Conservation (phyloP, 306 rosid species). For the Cucumis cinereus region DNA sequence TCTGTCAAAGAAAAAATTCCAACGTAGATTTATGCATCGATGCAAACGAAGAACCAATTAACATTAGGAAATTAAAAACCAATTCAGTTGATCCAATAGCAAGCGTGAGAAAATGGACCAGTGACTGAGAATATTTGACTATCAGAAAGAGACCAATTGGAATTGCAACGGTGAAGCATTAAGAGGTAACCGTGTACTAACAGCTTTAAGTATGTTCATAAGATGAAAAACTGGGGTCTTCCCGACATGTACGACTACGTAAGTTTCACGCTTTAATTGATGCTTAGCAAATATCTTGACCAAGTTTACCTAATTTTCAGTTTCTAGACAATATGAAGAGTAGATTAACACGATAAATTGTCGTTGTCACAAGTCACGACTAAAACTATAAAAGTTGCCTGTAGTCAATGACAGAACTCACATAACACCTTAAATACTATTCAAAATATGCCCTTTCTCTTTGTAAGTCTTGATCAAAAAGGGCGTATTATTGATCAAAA, state of each 20-base stretch:
- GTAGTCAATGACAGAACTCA: background rate
- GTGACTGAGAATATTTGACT: background rate
- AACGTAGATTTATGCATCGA: background rate
- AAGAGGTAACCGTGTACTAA: background rate
- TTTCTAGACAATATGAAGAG: background rate
- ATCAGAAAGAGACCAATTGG: background rate
- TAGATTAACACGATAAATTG: background rate
- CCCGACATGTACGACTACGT: background rate
- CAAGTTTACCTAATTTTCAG: background rate
- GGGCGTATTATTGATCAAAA: no score
- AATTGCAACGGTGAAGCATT: background rate
- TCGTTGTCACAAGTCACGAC: background rate
- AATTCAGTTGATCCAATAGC: background rate
- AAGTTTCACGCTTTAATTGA: background rate
- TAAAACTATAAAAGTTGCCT: background rate
- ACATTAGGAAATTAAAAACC: background rate
- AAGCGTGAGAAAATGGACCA: background rate
- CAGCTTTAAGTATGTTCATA: background rate
- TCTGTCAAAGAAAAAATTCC: conserved; percentile 35
- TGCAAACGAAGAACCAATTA: background rate
- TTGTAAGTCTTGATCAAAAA: background rate
- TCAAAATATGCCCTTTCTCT: background rate
- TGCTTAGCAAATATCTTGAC: background rate
- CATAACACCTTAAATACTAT: background rate
- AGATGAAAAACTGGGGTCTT: background rate